phyloP scores from a whole-genome alignment of 805 yeast genomes.

The Maudiozyma serrabonitensis region DNA sequence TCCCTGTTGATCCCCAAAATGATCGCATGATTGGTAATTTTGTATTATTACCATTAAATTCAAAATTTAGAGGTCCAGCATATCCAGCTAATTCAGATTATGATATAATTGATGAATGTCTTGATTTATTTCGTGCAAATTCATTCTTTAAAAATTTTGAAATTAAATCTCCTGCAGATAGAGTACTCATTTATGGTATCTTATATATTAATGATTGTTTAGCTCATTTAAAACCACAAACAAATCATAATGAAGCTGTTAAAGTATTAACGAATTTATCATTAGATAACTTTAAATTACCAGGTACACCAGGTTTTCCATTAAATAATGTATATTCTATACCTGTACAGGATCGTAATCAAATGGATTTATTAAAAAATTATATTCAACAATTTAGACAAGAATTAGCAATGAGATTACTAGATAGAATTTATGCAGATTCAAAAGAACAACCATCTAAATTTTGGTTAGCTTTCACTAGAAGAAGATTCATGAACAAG shows the following conservation, averaged over 20 bases:
- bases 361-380: constrained; percentile 66
- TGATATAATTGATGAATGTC: constrained; percentile 84
- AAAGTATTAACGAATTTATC: constrained; percentile 73
- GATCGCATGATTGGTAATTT: constrained; percentile 68
- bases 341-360: constrained; percentile 65
- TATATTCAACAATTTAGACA: constrained; percentile 92
- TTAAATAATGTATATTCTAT: constrained; percentile 61
- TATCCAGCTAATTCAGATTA: constrained; percentile 68
- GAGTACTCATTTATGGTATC: constrained; percentile 89
- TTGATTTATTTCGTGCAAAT: constrained; percentile 91
- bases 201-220: constrained; percentile 81
- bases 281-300: constrained; percentile 78
- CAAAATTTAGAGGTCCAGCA: constrained; percentile 85
- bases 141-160: constrained; percentile 95
- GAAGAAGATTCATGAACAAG: constrained; percentile 93
- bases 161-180: constrained; percentile 89
- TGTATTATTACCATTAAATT: constrained; percentile 74
- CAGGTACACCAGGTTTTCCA: constrained; percentile 94
- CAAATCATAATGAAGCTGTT: constrained; percentile 49
- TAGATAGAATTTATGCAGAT: constrained; percentile 60
- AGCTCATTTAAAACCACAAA: constrained; percentile 42
- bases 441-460: constrained; percentile 62
- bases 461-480: constrained; percentile 91
- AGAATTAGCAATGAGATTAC: constrained; percentile 74
- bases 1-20: constrained; percentile 50